phyloP scores from a whole-genome alignment of 768 basidiomycete genomes.

The Lactifluus subvellereus region DNA sequence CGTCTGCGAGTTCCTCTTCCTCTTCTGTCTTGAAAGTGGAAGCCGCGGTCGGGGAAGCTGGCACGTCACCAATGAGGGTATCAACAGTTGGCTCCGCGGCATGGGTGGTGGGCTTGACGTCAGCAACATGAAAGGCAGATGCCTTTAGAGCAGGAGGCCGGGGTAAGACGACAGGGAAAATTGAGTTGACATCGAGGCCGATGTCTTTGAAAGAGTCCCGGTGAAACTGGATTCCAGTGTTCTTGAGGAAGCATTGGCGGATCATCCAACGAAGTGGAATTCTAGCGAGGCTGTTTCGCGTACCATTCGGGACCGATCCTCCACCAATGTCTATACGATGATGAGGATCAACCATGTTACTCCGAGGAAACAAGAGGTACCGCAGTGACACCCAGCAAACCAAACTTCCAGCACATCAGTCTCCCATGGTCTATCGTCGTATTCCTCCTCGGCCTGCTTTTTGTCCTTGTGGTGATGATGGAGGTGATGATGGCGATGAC shows the following conservation, averaged over 20 bases:
- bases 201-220: slow-evolving; percentile 30
- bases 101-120: background rate
- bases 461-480: slow-evolving; percentile 25
- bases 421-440: slow-evolving; percentile 30
- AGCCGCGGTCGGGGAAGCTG: slow-evolving; percentile 20
- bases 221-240: slow-evolving; percentile 38
- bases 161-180: slow-evolving; percentile 28
- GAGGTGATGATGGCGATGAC: background rate
- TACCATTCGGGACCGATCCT: slow-evolving; percentile 54
- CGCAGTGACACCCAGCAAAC: slow-evolving; percentile 72
- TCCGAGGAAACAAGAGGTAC: slow-evolving; percentile 34
- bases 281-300: slow-evolving; percentile 55
- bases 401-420: slow-evolving; percentile 75
- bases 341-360: background rate
- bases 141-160: slow-evolving; percentile 22
- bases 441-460: slow-evolving; percentile 37
- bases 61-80: slow-evolving; percentile 21
- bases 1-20: slow-evolving; percentile 58
- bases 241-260: slow-evolving; percentile 45
- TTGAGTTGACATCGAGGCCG: slow-evolving; percentile 29
- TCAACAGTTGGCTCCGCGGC: slow-evolving; percentile 6
- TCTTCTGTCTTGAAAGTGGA: slow-evolving; percentile 41
- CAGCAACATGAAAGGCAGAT: background rate
- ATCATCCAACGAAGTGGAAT: slow-evolving; percentile 61
- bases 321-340: slow-evolving; percentile 60